Evolutionary conservation across 2,329 filamentous ascomycete species (phyloP).

Genomic region (Colletotrichum australisinense): DNA sequence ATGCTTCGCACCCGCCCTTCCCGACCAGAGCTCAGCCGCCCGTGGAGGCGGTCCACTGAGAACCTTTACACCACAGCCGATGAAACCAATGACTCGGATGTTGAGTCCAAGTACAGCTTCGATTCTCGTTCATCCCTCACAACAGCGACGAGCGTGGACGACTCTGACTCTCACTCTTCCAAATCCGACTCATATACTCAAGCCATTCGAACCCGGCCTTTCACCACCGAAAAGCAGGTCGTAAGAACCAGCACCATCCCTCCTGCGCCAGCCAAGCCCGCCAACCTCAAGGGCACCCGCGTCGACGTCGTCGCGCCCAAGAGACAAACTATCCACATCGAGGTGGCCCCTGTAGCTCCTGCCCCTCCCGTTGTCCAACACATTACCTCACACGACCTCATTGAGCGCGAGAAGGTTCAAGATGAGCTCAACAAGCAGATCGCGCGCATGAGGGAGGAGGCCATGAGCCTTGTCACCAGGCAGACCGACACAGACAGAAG

Average conservation of each 20-base stretch:
- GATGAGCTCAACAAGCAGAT: conserved; percentile 31
- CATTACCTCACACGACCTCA: conserved; percentile 25
- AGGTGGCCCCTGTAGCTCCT: conserved; percentile 17
- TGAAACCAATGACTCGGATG: conserved; percentile 34
- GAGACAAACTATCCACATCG: conserved; percentile 15
- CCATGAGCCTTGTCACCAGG: conserved; percentile 25
- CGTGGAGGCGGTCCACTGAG: conserved; percentile 29
- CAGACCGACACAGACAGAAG: conserved; percentile 30
- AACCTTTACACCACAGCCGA: conserved; percentile 30
- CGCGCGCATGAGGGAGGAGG: conserved; percentile 31
- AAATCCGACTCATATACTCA: conserved; percentile 13
- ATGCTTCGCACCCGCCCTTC: conserved; percentile 28
- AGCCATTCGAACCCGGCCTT: conserved; percentile 12
- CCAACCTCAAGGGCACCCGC: conserved; percentile 28
- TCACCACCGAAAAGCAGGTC: conserved; percentile 21
- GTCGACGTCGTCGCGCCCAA: conserved; percentile 25
- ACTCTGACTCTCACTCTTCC: conserved; percentile 17
- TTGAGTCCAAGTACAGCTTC: conserved; percentile 35
- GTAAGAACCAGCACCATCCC: conserved; percentile 7
- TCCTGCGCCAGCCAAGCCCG: conserved; percentile 25
- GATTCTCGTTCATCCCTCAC: conserved; percentile 31
- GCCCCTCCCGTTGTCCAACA: conserved; percentile 22
- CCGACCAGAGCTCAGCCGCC: conserved; percentile 22
- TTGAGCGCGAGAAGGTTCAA: conserved; percentile 26
- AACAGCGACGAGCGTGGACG: conserved; percentile 35